Evolutionary conservation across 2,329 filamentous ascomycete genomes (phyloP).

Genomic region (Colletotrichum sp.): DNA sequence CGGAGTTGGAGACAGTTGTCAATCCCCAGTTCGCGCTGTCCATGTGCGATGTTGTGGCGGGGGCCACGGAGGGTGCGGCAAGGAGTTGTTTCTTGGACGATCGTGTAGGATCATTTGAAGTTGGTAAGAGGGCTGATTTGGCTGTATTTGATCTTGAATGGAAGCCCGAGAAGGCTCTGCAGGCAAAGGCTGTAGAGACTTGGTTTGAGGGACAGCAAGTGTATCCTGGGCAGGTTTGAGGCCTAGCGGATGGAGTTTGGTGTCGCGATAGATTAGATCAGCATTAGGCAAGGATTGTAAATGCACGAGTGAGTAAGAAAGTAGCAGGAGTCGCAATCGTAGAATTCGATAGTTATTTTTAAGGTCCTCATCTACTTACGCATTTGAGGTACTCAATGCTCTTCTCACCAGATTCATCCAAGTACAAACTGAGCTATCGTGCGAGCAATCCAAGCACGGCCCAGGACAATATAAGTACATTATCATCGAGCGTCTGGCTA

Average conservation of each 20-base stretch:
- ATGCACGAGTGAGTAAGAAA: rapidly evolving
- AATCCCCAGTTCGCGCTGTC: constrained; percentile 61
- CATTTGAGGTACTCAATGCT: neutral
- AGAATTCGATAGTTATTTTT: too few relatives aligned
- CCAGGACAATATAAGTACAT: rapidly evolving
- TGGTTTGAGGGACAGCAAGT: constrained; percentile 56
- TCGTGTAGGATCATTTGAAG: constrained; percentile 55
- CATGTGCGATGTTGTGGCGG: constrained; percentile 57
- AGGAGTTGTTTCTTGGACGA: constrained; percentile 62
- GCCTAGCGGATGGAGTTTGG: neutral
- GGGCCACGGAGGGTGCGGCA: constrained; percentile 59
- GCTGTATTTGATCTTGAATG: constrained; percentile 55
- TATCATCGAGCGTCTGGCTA: neutral
- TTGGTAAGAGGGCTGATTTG: constrained; percentile 63
- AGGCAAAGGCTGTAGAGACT: constrained; percentile 54
- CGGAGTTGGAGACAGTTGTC: constrained; percentile 42
- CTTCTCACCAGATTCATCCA: neutral
- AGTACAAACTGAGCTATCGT: neutral
- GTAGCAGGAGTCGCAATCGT: rapidly evolving
- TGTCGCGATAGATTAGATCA: neutral
- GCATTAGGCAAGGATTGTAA: neutral
- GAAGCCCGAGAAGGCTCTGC: constrained; percentile 49
- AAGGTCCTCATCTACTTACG: too few relatives aligned
- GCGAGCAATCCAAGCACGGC: rapidly evolving
- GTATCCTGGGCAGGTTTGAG: constrained; percentile 24